A percentile compares a stretch with the other conserved stretches of the same genome.
Conservation (phyloP, 2,329 filamentous ascomycete genomes). For the Penicillium sp. region DNA sequence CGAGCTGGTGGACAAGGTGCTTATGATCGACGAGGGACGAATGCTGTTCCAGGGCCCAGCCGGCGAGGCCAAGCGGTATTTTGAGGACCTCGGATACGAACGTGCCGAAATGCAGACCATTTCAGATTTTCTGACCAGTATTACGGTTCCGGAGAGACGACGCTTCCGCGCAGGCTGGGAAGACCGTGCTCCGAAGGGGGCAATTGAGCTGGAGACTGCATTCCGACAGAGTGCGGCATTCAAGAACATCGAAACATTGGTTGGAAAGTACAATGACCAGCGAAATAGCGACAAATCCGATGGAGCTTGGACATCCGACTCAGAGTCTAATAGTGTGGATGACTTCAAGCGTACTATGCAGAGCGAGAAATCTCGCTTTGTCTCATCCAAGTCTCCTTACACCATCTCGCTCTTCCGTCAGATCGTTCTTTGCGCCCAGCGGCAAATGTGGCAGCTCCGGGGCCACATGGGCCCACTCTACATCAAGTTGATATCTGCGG, state of each 20-base stretch:
- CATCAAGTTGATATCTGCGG: constrained; percentile 71
- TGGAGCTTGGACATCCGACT: constrained; percentile 47
- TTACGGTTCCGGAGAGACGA: constrained; percentile 67
- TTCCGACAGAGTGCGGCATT: constrained; percentile 63
- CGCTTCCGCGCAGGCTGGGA: constrained; percentile 63
- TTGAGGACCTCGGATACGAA: constrained; percentile 60
- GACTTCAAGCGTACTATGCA: constrained; percentile 61
- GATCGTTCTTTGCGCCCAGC: constrained; percentile 56
- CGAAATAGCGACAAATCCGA: constrained; percentile 31
- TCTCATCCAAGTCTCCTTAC: constrained; percentile 66
- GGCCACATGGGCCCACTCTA: constrained; percentile 68
- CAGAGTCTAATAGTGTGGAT: constrained; percentile 28
- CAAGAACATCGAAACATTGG: constrained; percentile 56
- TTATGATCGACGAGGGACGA: constrained; percentile 68
- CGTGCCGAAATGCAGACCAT: constrained; percentile 62
- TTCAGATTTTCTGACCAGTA: constrained; percentile 68
- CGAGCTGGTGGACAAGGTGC: constrained; percentile 69
- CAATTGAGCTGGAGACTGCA: constrained; percentile 64
- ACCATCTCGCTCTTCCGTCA: constrained; percentile 70
- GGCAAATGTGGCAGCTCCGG: constrained; percentile 72
- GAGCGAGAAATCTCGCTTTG: constrained; percentile 51
- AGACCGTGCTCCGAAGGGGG: constrained; percentile 60
- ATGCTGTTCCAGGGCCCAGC: constrained; percentile 61
- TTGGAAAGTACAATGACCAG: constrained; percentile 56
- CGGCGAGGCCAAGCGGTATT: constrained; percentile 58